Evolutionary conservation across 2,329 filamentous ascomycete genomes (phyloP).

Genomic region (Kalaharituber pfeilii): DNA sequence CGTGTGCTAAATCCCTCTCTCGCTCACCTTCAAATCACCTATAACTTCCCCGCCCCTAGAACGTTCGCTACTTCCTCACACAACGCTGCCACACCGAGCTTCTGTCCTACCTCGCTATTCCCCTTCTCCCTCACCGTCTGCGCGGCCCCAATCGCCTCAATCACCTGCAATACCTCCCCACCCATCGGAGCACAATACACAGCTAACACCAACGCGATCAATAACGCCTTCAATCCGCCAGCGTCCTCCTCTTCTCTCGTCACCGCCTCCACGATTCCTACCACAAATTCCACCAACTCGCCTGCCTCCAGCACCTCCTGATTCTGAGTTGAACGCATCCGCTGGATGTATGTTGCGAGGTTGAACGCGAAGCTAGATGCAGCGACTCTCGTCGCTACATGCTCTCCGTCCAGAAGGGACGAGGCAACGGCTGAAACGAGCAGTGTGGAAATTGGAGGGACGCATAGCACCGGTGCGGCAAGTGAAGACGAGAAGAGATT

Average conservation of each 20-base stretch:
- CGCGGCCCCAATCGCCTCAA: conserved; percentile 57
- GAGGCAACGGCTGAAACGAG: conserved; percentile 55
- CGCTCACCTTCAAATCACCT: no score
- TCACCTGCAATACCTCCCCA: conserved; percentile 55
- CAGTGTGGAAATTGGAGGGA: conserved; percentile 36
- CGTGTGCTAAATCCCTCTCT: no score
- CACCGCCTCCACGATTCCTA: conserved; percentile 62
- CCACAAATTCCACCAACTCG: conserved; percentile 65
- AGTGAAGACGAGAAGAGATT: conserved; percentile 67
- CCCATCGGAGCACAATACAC: conserved; percentile 50
- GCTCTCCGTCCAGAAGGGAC: conserved; percentile 59
- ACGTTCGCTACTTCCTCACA: conserved; percentile 32
- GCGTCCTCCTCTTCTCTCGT: conserved; percentile 40
- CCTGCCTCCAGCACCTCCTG: conserved; percentile 45
- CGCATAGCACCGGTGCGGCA: conserved; percentile 41
- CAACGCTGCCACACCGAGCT: conserved; percentile 41
- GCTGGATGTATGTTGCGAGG: conserved; percentile 52
- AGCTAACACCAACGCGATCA: conserved; percentile 60
- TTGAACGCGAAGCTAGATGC: conserved; percentile 76
- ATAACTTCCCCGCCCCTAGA: no score
- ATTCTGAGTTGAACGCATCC: conserved; percentile 40
- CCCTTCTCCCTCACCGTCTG: conserved; percentile 36
- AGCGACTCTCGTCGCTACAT: conserved; percentile 59
- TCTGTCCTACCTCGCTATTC: conserved; percentile 20
- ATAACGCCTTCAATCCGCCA: conserved; percentile 45